Conservation (phyloP, 2,329 filamentous ascomycete genomes). For the Calonectria pseudoreteaudii region DNA sequence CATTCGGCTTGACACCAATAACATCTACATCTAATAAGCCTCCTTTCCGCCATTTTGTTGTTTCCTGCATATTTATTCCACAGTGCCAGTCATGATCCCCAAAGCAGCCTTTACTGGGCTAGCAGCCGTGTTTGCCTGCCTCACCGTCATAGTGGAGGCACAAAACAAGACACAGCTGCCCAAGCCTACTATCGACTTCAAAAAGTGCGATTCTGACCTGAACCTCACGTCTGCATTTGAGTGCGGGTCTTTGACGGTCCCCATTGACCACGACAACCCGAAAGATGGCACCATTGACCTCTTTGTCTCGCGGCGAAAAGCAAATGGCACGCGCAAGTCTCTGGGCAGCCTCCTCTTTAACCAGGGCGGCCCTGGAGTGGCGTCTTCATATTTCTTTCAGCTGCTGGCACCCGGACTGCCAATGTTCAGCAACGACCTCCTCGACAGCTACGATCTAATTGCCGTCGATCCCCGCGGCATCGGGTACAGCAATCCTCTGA, state of each 20-base stretch:
- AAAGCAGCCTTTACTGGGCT: background rate
- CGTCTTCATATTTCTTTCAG: conserved; percentile 18
- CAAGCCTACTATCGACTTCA: background rate
- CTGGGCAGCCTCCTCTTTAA: conserved; percentile 36
- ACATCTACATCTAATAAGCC: background rate
- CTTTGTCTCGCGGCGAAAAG: conserved; percentile 1
- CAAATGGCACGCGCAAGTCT: background rate
- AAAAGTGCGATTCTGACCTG: background rate
- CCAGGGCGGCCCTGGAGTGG: conserved; percentile 36
- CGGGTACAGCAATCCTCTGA: conserved; percentile 53
- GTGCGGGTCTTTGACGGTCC: background rate
- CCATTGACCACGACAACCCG: background rate
- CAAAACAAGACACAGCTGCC: background rate
- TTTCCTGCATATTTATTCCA: background rate
- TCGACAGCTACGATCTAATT: conserved; percentile 53
- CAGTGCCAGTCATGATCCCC: background rate
- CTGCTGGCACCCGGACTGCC: background rate
- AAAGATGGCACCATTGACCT: background rate
- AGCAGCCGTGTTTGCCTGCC: background rate
- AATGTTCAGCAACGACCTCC: conserved; percentile 28
- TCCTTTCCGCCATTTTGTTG: background rate
- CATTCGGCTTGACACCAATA: no score
- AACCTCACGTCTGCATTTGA: background rate
- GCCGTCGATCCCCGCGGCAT: conserved; percentile 58
- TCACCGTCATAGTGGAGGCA: background rate